Percentiles rank a stretch among this genome's conserved stretches.
phyloP scores from a whole-genome alignment of 2,329 filamentous ascomycete genomes.

The Monilinia aucupariae region DNA sequence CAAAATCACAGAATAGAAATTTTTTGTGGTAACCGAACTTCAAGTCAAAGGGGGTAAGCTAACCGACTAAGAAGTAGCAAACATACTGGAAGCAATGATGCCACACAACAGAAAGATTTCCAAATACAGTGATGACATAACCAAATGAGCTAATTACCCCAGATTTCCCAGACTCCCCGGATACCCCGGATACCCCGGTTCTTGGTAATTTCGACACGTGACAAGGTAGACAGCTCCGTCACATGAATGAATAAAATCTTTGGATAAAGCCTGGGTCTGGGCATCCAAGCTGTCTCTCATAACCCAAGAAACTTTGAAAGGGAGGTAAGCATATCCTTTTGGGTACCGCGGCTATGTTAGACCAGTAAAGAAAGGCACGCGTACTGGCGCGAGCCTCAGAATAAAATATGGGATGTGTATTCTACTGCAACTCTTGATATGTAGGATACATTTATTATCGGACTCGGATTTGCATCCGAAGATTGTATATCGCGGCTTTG shows the following conservation, averaged over 20 bases:
- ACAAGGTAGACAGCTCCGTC: no score
- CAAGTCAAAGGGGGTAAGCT: no score
- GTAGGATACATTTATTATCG: not conserved
- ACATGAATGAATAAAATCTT: not conserved
- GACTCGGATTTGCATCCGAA: no score
- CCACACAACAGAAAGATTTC: not conserved
- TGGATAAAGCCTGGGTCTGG: not conserved
- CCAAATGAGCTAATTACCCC: not conserved
- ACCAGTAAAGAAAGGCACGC: not conserved
- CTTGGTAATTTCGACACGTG: not conserved
- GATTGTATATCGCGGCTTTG: not conserved
- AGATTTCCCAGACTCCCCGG: not conserved
- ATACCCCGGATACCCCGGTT: no score
- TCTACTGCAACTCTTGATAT: no score
- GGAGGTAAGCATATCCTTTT: not conserved
- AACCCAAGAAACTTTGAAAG: no score
- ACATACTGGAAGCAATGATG: not conserved
- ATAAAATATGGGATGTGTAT: not conserved
- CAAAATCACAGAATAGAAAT: not conserved
- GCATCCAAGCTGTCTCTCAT: not conserved
- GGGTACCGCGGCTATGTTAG: no score
- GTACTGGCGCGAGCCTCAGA: not conserved
- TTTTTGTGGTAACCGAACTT: not conserved
- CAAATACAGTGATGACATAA: not conserved
- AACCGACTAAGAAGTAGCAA: not conserved